A percentile compares a stretch with the other conserved stretches of the same genome.
Evolutionary conservation across 306 rosid genomes (phyloP).

Genomic region (Casuarina equisetifolia): DNA sequence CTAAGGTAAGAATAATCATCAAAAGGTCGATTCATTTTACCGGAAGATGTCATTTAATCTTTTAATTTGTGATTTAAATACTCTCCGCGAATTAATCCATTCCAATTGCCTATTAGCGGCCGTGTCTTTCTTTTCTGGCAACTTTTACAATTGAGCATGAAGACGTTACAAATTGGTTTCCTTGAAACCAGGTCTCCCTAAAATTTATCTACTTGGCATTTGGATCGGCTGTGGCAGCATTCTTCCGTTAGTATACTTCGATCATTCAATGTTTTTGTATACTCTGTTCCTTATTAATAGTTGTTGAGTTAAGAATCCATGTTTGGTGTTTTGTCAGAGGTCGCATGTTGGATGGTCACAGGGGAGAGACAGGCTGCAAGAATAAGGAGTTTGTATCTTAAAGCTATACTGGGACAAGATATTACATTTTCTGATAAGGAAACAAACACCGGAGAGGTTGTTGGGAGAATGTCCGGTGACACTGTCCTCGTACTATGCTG

Average conservation of each 20-base stretch:
- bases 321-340: conserved; percentile 27
- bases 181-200: conserved; percentile 1
- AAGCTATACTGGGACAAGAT: conserved; percentile 37
- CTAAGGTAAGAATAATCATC: conserved; percentile 49
- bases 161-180: neutral
- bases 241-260: conserved; percentile 24
- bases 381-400: conserved; percentile 32
- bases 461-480: conserved; percentile 31
- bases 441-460: conserved; percentile 27
- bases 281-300: neutral
- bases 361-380: conserved; percentile 42
- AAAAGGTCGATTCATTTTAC: neutral
- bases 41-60: neutral
- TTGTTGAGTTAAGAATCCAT: neutral
- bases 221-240: conserved; percentile 15
- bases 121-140: neutral
- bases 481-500: conserved; percentile 22
- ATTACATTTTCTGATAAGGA: conserved; percentile 24
- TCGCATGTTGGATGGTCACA: conserved; percentile 42
- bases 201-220: conserved; percentile 22
- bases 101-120: neutral
- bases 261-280: neutral
- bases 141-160: neutral
- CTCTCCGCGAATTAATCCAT: neutral
- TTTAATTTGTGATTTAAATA: neutral